These are phyloP conservation scores for Phytophthora constricta DNA, from an alignment of 352 stramenopile genomes.

Conservation along the genomic window DNA sequence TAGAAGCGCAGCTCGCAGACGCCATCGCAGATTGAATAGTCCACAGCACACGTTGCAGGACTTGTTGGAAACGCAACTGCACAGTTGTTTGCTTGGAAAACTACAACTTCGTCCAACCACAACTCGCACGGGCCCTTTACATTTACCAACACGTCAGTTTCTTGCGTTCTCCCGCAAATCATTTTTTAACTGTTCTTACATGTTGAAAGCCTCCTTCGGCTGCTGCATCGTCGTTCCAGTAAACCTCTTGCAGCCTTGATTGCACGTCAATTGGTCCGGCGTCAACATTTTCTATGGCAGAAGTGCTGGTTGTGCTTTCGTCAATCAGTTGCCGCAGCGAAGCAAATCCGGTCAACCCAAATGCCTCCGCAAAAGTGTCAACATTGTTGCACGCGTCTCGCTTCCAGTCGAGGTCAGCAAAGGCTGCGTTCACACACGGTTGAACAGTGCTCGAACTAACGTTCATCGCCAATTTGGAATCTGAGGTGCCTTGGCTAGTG, in stretches of 20 bases:
- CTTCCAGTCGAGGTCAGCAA: slow-evolving; percentile 31
- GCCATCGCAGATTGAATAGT: slow-evolving; percentile 50
- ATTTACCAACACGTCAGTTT: background rate
- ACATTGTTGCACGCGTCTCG: slow-evolving; percentile 35
- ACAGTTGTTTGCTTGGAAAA: slow-evolving; percentile 48
- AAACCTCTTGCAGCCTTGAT: slow-evolving; percentile 8
- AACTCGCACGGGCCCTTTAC: slow-evolving; percentile 52
- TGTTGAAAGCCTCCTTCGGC: slow-evolving; percentile 31
- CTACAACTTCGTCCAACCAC: slow-evolving; percentile 44
- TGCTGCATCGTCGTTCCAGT: slow-evolving; percentile 34
- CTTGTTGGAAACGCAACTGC: slow-evolving; percentile 36
- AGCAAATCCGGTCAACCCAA: slow-evolving; percentile 24
- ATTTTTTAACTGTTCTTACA: slow-evolving; percentile 26
- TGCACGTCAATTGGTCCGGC: slow-evolving; percentile 28
- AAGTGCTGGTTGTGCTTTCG: slow-evolving; percentile 5
- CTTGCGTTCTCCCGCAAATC: too few relatives aligned
- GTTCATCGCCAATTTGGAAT: background rate
- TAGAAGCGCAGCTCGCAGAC: slow-evolving; percentile 56
- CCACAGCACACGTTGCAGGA: slow-evolving; percentile 42
- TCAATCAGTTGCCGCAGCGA: slow-evolving; percentile 41
- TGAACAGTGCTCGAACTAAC: slow-evolving; percentile 15
- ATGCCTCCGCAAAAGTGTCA: slow-evolving; percentile 34
- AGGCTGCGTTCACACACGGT: slow-evolving; percentile 19
- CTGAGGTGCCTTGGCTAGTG: background rate
- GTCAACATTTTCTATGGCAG: too few relatives aligned